These are phyloP conservation scores for Enterocytospora artemiae DNA, from an alignment of 371 early-diverging fungal species.

Conservation along the genomic window DNA sequence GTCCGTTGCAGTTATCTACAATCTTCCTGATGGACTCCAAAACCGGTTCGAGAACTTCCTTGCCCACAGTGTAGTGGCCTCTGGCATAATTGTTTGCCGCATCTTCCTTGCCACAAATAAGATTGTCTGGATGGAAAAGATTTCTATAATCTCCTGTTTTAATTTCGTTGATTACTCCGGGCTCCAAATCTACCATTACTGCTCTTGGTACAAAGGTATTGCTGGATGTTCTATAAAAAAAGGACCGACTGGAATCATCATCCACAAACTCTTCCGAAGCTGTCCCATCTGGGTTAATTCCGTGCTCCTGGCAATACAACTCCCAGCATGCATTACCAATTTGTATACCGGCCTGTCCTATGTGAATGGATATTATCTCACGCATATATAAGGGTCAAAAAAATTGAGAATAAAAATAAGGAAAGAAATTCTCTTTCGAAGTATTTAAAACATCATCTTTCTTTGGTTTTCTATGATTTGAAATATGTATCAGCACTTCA, in stretches of 20 bases:
- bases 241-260: constrained; percentile 74
- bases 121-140: constrained; percentile 92
- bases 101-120: constrained; percentile 94
- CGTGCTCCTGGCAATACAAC: constrained; percentile 87
- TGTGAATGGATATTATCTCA: constrained; percentile 92
- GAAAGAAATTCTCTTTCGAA: constrained; percentile 1
- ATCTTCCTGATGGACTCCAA: constrained; percentile 88
- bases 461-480: neutral
- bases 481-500: too few species aligned
- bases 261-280: constrained; percentile 59
- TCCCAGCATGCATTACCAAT: constrained; percentile 99
- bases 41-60: constrained; percentile 85
- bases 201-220: constrained; percentile 97
- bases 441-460: neutral
- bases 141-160: constrained; percentile 82
- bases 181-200: constrained; percentile 89
- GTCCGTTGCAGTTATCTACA: constrained; percentile 83
- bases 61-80: constrained; percentile 96
- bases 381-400: constrained; percentile 64
- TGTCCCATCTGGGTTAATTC: constrained; percentile 81
- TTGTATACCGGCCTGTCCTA: constrained; percentile 94
- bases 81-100: constrained; percentile 98
- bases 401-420: constrained; percentile 5
- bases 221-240: constrained; percentile 78
- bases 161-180: constrained; percentile 87